Base-by-base conservation (phyloP, 108 stramenopile genomes). In the Nitzschia inconspicua region DNA sequence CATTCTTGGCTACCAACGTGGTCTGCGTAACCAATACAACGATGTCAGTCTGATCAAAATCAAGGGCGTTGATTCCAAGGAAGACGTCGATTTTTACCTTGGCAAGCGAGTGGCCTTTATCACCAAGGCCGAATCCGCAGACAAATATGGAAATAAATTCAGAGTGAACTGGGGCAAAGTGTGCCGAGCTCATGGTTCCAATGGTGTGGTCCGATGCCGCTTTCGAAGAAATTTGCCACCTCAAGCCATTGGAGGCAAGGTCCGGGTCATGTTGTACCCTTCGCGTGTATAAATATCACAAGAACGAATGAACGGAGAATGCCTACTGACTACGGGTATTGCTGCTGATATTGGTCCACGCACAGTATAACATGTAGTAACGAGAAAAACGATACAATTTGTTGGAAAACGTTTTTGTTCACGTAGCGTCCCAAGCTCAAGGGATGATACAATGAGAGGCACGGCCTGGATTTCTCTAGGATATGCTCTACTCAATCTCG, bases 91-190 rank as follows among this genome's bases (percentile, higher is more conserved):
- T 30, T 99, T 98, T 69, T 99, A 99, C 89, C 77, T 97, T 30
- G 99, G 99, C 46, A 99, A 99, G 91, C 83, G 87, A 44, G 78
- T 98, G 44, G 99, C 97, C 25, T 99, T 95, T 81, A 97, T 99
- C 68, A 98, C 97, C 86, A 98, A 98, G 94, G 76, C 68, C 11
- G 76, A 64, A 46, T 42, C 59, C 14, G 73, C 80, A 30, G 76
- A 74, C 37, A 89, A 84, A 76, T 80, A 82, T 50, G 93, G 87
- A 59, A 86, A 85, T 63, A 96, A 97, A 75, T 98, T 95, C 89
- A 83, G 97, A 53, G 96, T 96, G 44, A 96, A 95, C 60, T 99
- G 99, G 99, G 99, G 99, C 48, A 92, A 91, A 65, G 97, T 99
- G 46, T 88, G 78, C 77, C 84, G 98, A 30, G 76, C 88, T 24